Percentiles rank a stretch among this genome's conserved stretches.
Evolutionary conservation across 768 basidiomycete genomes (phyloP).

Genomic region (Phanerodontia chrysosporium): DNA sequence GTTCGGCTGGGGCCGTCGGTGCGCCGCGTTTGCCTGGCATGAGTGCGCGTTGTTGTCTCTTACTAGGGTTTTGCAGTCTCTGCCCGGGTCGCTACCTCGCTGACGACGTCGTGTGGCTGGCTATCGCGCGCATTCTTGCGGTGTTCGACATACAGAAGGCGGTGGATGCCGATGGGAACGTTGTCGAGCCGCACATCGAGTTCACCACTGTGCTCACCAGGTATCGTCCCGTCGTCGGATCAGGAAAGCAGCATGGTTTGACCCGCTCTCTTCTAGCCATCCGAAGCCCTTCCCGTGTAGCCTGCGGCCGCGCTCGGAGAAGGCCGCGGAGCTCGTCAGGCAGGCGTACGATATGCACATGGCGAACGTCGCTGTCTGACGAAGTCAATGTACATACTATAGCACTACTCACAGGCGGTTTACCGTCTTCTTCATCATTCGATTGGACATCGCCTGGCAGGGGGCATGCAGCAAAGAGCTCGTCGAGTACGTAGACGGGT

Average conservation of each 20-base stretch:
- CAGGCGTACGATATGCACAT: neutral
- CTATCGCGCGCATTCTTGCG: constrained; percentile 17
- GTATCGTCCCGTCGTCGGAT: neutral
- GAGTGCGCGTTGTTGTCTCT: no score
- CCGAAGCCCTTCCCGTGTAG: neutral
- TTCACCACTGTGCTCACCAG: neutral
- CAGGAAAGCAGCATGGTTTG: no score
- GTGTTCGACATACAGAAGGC: constrained; percentile 10
- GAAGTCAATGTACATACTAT: no score
- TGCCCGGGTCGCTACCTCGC: constrained; percentile 25
- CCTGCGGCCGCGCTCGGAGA: constrained; percentile 7
- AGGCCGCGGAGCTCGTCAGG: neutral
- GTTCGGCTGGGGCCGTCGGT: constrained; percentile 16
- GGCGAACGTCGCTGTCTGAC: neutral
- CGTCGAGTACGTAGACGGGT: constrained; percentile 47
- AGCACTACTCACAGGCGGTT: no score
- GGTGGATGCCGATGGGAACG: neutral
- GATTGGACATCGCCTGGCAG: no score
- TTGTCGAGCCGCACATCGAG: neutral
- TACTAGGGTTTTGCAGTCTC: constrained; percentile 3
- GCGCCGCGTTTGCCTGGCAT: neutral
- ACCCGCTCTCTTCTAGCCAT: no score
- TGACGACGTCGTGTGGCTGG: constrained; percentile 17
- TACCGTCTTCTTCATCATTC: no score
- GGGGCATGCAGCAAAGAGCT: constrained; percentile 36